These are phyloP conservation scores for Penicillium vulpinum DNA, from an alignment of 2,329 filamentous ascomycete species.

Conservation along the genomic window DNA sequence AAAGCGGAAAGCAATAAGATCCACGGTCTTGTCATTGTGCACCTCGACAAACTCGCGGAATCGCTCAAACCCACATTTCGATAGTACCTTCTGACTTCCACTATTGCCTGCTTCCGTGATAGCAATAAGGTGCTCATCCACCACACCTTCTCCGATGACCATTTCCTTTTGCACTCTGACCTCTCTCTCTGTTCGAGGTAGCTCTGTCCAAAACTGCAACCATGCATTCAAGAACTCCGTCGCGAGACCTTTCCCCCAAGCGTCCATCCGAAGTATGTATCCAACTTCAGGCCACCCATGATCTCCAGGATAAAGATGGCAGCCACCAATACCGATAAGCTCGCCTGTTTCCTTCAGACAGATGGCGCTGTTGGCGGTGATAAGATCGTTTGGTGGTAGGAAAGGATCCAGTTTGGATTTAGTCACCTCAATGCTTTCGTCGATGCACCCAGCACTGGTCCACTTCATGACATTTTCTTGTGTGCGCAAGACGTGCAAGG, in stretches of 20 bases:
- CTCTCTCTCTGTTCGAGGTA: constrained; percentile 11
- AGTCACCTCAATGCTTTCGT: constrained; percentile 10
- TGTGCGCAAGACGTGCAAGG: constrained; percentile 10
- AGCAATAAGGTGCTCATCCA: constrained; percentile 13
- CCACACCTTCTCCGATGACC: constrained; percentile 2
- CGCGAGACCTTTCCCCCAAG: constrained; percentile 14
- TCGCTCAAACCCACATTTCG: constrained; percentile 12
- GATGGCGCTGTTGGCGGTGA: constrained; percentile 13
- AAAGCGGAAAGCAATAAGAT: constrained; percentile 14
- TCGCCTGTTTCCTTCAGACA: constrained; percentile 15
- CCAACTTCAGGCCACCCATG: constrained; percentile 17
- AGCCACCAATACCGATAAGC: constrained; percentile 14
- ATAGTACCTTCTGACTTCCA: constrained; percentile 10
- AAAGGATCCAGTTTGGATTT: constrained; percentile 12
- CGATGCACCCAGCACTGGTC: constrained; percentile 9
- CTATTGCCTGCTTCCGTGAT: constrained; percentile 10
- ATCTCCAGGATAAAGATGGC: constrained; percentile 8
- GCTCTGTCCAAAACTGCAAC: constrained; percentile 7
- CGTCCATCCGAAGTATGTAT: constrained; percentile 13
- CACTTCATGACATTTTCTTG: constrained; percentile 17
- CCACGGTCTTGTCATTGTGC: background rate
- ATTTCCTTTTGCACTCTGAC: constrained; percentile 7
- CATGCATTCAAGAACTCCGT: constrained; percentile 14
- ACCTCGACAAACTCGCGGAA: constrained; percentile 13
- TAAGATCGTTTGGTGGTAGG: constrained; percentile 11